Evolutionary conservation across 169 alveolate genomes (phyloP), one percentile per base, ranked within the genome.

Genomic region (Babesia sp.): DNA sequence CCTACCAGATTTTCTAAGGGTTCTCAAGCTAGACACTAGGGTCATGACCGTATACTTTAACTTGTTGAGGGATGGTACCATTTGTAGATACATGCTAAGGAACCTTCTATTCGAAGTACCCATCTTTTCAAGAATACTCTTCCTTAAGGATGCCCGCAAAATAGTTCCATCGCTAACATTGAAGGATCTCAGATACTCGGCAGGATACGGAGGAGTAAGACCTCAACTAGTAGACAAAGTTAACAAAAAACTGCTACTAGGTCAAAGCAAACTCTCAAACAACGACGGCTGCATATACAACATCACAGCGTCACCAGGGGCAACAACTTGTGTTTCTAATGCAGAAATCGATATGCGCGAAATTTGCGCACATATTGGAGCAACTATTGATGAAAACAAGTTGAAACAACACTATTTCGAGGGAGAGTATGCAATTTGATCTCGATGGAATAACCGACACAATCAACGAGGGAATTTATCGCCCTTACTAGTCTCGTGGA

Each of bases 251-350:
- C 93, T 91, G 58, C 74, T 91, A 29, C 75, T 90, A 24, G 95
- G 95, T n/a, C 93, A 91, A 64, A 92, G 94, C 39, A 91, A 91
- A 69, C 89, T 91, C 16, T 71, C 74, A 24, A 36, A 90, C 55
- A 91, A 93, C 20, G 87, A 86, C 26, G 91, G 92, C 22, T 82
- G 90, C 46, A 90, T 91, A 5, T 91, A 90, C 83, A 91, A 91
- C 69, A 83, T 91, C 34, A 90, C 95, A 0, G 93, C 95, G 31
- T 91, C 95, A 14, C 95, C 95, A 3, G 95, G 95, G 6, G 95
- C 95, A 42, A 91, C 95, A 22, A 91, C 95, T 16, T 91, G 95
- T 66, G 73, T 91, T 24, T 91, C 94, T 7, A 90, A 87, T 68
- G 93, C 95, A 18, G 94, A 90, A 54, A 61, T 71, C 20, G 95